Base-by-base conservation (phyloP, 371 early-diverging fungal genomes). In the Dinochytrium kinnereticum region DNA sequence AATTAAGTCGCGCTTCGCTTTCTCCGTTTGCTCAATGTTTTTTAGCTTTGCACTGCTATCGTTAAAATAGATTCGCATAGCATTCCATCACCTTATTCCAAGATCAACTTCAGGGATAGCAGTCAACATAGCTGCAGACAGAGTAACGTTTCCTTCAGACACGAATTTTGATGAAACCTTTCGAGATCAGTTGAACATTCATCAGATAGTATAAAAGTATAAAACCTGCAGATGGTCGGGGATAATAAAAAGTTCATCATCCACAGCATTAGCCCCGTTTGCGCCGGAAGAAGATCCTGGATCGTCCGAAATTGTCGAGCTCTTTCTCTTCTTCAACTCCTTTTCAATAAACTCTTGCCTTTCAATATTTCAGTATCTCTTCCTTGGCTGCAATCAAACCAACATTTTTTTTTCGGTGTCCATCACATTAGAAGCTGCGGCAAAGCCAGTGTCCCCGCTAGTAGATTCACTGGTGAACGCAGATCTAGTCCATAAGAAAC, bases 61-160 rank as follows among this genome's bases (percentile, higher is more conserved):
- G 21, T 39, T n/a, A 0, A 66, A 17, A n/a, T 15, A n/a, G 44
- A 36, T 24, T 36, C 13, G 28, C 13, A 31, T 10, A 51, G n/a
- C 0, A 15, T 33, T 30, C 21, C 59, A 84, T 73, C 87, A 92
- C 91, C 88, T 90, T 44, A 93, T 91, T 44, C 96, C 97, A 1
- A 97, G 84, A 78, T 96, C 96, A 2, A 96, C 93, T 80, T 96
- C 96, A 2, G 96, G 97, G 67, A 97, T 95, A 10, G 95, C 93
- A 7, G 95, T 94, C 40, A 97, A 77, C 96, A 97, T 95, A 40
- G 92, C 87, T 10, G 95, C 87, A 1, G 95, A 95, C 39, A 93
- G 80, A 51, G 94, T 92, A 0, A 95, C 93, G 73, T 91, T 95
- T 28, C 95, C 96, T 76, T 97, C 96, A 24, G 84, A 81, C 31